Evolutionary conservation across 352 stramenopile species (phyloP).

Genomic region (Albugo candida): DNA sequence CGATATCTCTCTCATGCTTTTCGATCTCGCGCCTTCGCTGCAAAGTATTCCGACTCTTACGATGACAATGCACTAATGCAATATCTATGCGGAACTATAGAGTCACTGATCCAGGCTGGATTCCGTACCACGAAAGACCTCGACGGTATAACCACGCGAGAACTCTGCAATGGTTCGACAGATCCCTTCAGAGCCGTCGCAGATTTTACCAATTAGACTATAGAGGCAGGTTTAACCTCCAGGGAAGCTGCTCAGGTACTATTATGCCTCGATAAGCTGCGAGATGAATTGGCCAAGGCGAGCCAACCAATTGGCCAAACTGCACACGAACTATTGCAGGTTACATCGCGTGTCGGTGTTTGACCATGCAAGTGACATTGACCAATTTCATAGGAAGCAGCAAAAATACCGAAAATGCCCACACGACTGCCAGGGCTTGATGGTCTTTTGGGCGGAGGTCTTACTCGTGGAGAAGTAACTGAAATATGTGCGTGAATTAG

Average conservation of each 20-base stretch:
- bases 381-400: slow-evolving; percentile 12
- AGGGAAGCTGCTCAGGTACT: neutral
- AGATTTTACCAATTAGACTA: neutral
- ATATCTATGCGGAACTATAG: slow-evolving; percentile 8
- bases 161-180: slow-evolving; percentile 28
- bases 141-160: slow-evolving; percentile 20
- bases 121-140: slow-evolving; percentile 42
- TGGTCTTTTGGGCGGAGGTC: slow-evolving; percentile 32
- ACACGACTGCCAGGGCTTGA: slow-evolving; percentile 29
- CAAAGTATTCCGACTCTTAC: slow-evolving; percentile 15
- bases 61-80: neutral
- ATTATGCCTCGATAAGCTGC: slow-evolving; percentile 1
- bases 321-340: slow-evolving; percentile 25
- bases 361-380: neutral
- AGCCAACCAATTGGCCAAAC: slow-evolving; percentile 13
- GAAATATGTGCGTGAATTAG: slow-evolving; percentile 35
- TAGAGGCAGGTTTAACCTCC: slow-evolving; percentile 2
- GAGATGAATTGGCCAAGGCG: neutral
- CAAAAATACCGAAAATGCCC: slow-evolving; percentile 14
- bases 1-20: slow-evolving; percentile 24
- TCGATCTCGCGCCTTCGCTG: slow-evolving; percentile 33
- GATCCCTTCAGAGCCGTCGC: neutral
- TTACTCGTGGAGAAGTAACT: slow-evolving; percentile 47
- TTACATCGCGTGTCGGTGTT: neutral
- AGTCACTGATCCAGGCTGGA: slow-evolving; percentile 29